These are phyloP conservation scores for Echites panduratus DNA, from an alignment of 257 asterid species.

Conservation along the genomic window DNA sequence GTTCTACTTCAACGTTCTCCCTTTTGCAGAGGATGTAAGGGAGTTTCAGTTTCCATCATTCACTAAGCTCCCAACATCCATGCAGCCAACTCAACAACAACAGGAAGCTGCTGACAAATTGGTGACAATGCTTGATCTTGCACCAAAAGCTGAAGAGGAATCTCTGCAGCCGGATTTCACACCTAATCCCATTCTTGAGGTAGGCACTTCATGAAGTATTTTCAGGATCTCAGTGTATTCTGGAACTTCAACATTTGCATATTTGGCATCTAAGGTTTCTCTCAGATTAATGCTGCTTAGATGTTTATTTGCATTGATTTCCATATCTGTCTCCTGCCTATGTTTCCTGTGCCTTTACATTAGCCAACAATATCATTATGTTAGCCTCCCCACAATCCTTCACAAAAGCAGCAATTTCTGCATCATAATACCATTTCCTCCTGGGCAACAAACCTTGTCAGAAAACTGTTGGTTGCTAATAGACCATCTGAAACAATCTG, in stretches of 20 bases:
- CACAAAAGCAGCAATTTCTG: not conserved
- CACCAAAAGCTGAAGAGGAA: constrained; percentile 75
- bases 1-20: constrained; percentile 92
- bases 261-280: not conserved
- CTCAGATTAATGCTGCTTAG: not conserved
- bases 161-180: constrained; percentile 71
- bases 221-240: not conserved
- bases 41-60: constrained; percentile 96
- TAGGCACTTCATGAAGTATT: constrained; percentile 17
- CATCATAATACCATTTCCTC: not conserved
- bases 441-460: not conserved
- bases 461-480: not conserved
- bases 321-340: not conserved
- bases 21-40: constrained; percentile 96
- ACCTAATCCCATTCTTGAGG: constrained; percentile 90
- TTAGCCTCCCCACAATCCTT: not conserved
- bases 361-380: not conserved
- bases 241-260: not conserved
- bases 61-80: constrained; percentile 64
- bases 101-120: constrained; percentile 85
- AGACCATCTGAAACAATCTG: not conserved
- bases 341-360: not conserved
- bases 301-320: not conserved
- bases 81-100: constrained; percentile 82
- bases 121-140: constrained; percentile 83